Evolutionary conservation across 805 yeast genomes (phyloP), one percentile per base, ranked within the genome.

Genomic region (Saccharomycopsis amapae): DNA sequence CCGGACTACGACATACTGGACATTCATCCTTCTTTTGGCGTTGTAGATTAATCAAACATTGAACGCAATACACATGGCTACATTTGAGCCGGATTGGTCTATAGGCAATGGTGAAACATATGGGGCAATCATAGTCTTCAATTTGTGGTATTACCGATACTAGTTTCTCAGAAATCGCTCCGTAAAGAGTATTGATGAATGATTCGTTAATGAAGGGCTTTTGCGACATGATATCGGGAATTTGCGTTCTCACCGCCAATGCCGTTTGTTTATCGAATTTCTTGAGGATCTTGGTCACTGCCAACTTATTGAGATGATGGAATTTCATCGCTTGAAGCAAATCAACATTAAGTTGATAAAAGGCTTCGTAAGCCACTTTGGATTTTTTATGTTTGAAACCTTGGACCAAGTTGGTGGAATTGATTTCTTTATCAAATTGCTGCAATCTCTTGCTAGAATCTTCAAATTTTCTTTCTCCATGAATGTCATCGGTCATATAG

Each of bases 211-310:
- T 63, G 46, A 70, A 63, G 46, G 72, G 74, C 46, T 68, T 70
- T 35, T 62, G 55, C 3, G 23, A 15, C 4, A 35, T 35, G 48
- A 72, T 57, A 35, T 65, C 59, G 2, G 82, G 80, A n/a, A 20
- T 19, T n/a, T 9, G 20, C 54, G 76, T 73, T 37, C 63, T 56
- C 0, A 79, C 66, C 25, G 71, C 68, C 24, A 82, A 62, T 5
- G 75, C 63, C 0, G 90, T 83, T 55, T 76, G 81, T 58, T 83
- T 83, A 54, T 84, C 88, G 55, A 84, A 83, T 57, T 83, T 83
- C 58, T 83, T 82, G 56, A 82, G 65, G 50, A 83, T 83, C 59
- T 83, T 83, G 15, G 72, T 63, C 33, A 81, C 70, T 0, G 90
- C 90, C 35, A 75, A 68, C 28, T 73, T 65, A 60, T 83, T 83